These are phyloP conservation scores for Auxenochlorella protothecoides DNA, from an alignment of 139 green algal species.

Conservation along the genomic window DNA sequence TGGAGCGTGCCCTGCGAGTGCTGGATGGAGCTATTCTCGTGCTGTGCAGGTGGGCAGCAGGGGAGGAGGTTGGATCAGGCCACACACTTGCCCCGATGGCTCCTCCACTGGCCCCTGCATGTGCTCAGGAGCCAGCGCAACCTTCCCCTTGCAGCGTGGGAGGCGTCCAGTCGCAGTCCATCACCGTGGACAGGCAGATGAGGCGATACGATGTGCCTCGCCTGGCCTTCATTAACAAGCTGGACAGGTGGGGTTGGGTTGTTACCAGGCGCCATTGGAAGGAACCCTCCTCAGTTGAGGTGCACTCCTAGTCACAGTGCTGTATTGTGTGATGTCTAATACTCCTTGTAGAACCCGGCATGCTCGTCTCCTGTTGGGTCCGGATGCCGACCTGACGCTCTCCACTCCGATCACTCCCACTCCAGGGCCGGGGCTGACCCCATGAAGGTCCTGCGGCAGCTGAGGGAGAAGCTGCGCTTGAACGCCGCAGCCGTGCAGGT, in stretches of 20 bases:
- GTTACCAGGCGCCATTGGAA: too few relatives aligned
- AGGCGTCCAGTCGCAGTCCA: slow-evolving; percentile 87
- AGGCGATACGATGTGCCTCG: slow-evolving; percentile 83
- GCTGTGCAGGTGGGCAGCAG: slow-evolving; percentile 55
- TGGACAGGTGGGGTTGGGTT: slow-evolving; percentile 56
- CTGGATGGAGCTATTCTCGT: slow-evolving; percentile 95
- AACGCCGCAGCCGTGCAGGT: slow-evolving; percentile 82
- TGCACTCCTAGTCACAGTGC: too few relatives aligned
- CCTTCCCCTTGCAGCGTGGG: slow-evolving; percentile 48
- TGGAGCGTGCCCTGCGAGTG: slow-evolving; percentile 91
- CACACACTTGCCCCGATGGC: background rate
- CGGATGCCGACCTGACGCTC: background rate
- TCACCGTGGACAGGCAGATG: slow-evolving; percentile 96
- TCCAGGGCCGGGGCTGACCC: slow-evolving; percentile 59
- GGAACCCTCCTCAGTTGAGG: too few relatives aligned
- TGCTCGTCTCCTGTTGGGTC: background rate
- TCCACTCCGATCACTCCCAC: background rate
- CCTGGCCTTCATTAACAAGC: slow-evolving; percentile 93
- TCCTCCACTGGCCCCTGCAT: background rate
- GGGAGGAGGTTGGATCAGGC: too few relatives aligned
- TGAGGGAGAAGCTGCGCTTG: slow-evolving; percentile 75
- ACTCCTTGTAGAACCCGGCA: background rate
- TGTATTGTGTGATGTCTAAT: too few relatives aligned
- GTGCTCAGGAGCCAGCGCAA: slow-evolving; percentile 1
- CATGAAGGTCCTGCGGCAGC: slow-evolving; percentile 66